Conservation (phyloP, 2,329 filamentous ascomycete genomes). For the Metarhizium humberi region DNA sequence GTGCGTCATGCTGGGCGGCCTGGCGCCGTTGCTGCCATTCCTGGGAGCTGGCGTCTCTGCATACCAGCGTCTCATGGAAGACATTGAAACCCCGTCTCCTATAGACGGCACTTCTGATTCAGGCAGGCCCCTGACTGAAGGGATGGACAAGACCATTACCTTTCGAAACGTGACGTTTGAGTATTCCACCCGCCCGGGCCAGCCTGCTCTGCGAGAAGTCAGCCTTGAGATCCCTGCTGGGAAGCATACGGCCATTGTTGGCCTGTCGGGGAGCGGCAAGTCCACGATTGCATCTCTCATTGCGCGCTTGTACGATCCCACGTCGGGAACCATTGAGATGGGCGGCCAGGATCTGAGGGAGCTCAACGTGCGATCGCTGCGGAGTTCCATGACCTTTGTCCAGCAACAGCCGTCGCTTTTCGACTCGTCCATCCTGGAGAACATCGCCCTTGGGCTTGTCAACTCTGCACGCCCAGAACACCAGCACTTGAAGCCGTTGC, state of each 20-base stretch:
- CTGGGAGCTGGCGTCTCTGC: conserved; percentile 29
- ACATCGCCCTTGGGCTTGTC: conserved; percentile 32
- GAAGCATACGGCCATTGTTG: not conserved
- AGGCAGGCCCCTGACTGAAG: too few relatives aligned
- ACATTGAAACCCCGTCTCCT: too few relatives aligned
- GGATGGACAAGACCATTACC: conserved; percentile 34
- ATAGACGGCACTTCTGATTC: too few relatives aligned
- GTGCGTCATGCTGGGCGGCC: conserved; percentile 37
- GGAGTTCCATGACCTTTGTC: conserved; percentile 46
- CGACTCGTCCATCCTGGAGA: conserved; percentile 45
- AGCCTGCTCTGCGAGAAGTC: conserved; percentile 33
- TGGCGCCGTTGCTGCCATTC: conserved; percentile 49
- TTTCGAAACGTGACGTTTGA: conserved; percentile 27
- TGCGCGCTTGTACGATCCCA: not conserved
- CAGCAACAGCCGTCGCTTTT: conserved; percentile 55
- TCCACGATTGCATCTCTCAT: not conserved
- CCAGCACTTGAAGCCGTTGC: not conserved
- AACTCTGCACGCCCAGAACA: too few relatives aligned
- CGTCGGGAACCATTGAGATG: not conserved
- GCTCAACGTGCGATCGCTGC: conserved; percentile 21
- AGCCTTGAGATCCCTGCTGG: conserved; percentile 37
- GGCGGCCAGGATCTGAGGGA: not conserved
- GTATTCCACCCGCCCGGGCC: conserved; percentile 35
- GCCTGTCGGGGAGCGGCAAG: not conserved
- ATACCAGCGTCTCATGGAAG: too few relatives aligned